Evolutionary conservation across 768 basidiomycete genomes (phyloP), one percentile per base, ranked within the genome.

Genomic region (Rhodotorula taiwanensis): DNA sequence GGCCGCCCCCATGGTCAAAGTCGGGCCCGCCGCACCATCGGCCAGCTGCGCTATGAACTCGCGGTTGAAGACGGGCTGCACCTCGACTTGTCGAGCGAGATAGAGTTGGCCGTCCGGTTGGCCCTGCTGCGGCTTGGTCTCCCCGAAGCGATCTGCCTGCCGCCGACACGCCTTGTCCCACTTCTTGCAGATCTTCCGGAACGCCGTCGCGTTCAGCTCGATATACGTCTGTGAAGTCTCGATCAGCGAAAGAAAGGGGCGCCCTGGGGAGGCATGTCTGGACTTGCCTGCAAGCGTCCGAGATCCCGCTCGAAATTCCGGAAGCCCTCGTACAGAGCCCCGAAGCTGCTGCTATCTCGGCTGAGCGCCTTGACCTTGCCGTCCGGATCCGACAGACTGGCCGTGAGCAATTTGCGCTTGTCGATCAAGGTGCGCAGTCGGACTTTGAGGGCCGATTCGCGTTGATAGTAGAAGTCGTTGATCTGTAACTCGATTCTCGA

Each of bases 391-490:
- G 34, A 86, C 83, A 66, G 85, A 79, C 79, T 82, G 79, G 28
- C 86, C 85, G 25, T 88, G 83, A 60, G 87, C 13, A 77, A 73
- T 75, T 93, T 84, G 62, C 95, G 85, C 75, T 98, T 98, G 31
- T 90, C 91, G 39, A 99, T 81, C 36, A 99, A 79, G 0, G 91
- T 95, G 70, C 94, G 87, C 67, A 99, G 84, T 63, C 95, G 84
- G 57, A 93, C 78, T 73, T 88, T 88, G 52, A 98, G 83, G 71
- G 95, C 91, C 21, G 91, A 88, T 76, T 99, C 94, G 76, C 93
- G 97, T 77, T 92, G 90, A 56, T 98, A 81, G 77, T 99, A 99
- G 75, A 99, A 98, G 9, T 85, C 83, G 77, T 99, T 98, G 79
- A 99, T 97, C 94, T 99, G 71, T 2, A 51, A 48, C 6, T 10